Base-by-base conservation (phyloP, 2,329 filamentous ascomycete genomes). In the Ramularia collo-cygni region DNA sequence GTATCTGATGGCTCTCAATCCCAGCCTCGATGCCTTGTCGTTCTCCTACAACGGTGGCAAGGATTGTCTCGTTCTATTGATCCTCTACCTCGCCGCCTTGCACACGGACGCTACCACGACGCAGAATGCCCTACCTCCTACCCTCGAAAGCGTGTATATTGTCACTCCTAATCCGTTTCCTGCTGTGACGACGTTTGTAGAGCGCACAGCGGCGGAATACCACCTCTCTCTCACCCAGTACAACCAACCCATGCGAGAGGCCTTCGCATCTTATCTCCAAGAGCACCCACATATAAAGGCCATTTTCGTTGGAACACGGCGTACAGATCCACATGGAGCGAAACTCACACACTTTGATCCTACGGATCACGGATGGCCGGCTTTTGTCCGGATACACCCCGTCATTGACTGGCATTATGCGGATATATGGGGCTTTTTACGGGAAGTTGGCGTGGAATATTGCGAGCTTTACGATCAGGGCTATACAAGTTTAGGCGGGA, bases 31-130 rank as follows among this genome's bases (percentile, higher is more conserved):
- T 43, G 76, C 93, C 59, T 74, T 96, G 45, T 87, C 89, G 4
- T 72, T 96, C 49, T 94, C 90, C 41, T 98, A 95, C 67, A 98
- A 98, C 56, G 92, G 92, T 59, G 92, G 92, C 46, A 98, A 98
- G 64, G 92, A 96, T 72, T 96, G 90, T 57, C 82, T 96, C 13
- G 89, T 96, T 38, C 79, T 96, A 13, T 74, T 96, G 5, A 76
- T 95, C 56, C 72, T 96, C 50, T 86, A 95, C 58, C 80, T 96
- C 51, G 81, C 83, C 46, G 71, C 71, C 14, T 63, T 81, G 1
- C 67, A 72, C 53, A 55, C 53, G n/a, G 54, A 58, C 35, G 43
- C 51, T 19, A 54, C 60, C 14, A 55, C 28, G 26, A 21, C 42
- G 17, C 52, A 48, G n/a, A 14, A 15, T 8, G 52, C 55, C 48